Percentiles rank a stretch among this genome's conserved stretches.
phyloP scores from a whole-genome alignment of 305 asterid species.

The Striga hermonthica region DNA sequence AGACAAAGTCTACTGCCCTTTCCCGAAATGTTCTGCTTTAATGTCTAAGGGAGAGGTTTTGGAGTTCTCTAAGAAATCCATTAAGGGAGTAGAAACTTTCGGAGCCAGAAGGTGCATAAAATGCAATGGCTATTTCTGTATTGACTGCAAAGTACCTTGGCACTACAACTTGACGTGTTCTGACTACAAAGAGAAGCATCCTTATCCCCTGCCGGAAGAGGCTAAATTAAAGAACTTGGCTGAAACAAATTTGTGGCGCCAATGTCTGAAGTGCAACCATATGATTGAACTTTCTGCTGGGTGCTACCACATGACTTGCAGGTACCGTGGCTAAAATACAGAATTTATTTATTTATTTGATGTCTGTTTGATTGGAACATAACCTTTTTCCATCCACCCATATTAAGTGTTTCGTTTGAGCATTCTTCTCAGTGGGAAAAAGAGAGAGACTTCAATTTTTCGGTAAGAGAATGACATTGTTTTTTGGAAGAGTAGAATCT shows the following conservation, averaged over 20 bases:
- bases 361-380: background rate
- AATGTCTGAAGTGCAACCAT: slow-evolving; percentile 80
- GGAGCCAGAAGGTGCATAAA: slow-evolving; percentile 52
- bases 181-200: slow-evolving; percentile 46
- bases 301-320: slow-evolving; percentile 94
- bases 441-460: background rate
- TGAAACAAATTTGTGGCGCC: slow-evolving; percentile 66
- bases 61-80: slow-evolving; percentile 33
- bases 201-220: slow-evolving; percentile 51
- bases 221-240: slow-evolving; percentile 67
- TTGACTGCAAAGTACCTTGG: slow-evolving; percentile 80
- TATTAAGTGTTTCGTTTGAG: slow-evolving; percentile 9
- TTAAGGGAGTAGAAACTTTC: slow-evolving; percentile 30
- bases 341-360: background rate
- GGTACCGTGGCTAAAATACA: slow-evolving; percentile 42
- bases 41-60: slow-evolving; percentile 65
- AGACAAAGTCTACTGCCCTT: slow-evolving; percentile 80
- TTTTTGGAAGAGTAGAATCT: background rate
- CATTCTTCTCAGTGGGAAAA: background rate
- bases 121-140: slow-evolving; percentile 56
- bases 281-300: slow-evolving; percentile 86
- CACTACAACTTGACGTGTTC: slow-evolving; percentile 50
- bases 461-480: slow-evolving; percentile 2
- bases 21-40: slow-evolving; percentile 76
- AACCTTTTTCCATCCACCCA: background rate